These are phyloP conservation scores for Lobulomyces angularis DNA, from an alignment of 192 early-diverging fungal genomes.

Conservation along the genomic window DNA sequence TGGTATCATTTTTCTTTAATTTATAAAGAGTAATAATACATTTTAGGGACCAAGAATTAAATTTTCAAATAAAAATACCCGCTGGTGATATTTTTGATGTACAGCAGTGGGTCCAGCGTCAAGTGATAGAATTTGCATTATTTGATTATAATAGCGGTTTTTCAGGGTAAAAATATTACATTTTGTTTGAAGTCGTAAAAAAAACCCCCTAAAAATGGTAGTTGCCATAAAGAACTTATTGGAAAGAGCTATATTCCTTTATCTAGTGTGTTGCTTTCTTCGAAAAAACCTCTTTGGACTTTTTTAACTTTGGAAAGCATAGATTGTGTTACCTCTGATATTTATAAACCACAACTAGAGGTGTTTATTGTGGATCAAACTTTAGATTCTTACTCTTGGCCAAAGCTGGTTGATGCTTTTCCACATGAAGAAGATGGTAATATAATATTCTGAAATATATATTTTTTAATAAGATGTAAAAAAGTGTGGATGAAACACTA, in stretches of 20 bases:
- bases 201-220: neutral
- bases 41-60: slow-evolving; percentile 28
- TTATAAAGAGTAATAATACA: no score
- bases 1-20: no score
- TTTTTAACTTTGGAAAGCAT: slow-evolving; percentile 12
- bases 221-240: slow-evolving; percentile 16
- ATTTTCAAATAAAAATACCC: slow-evolving; percentile 22
- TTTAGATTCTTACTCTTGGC: slow-evolving; percentile 21
- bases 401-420: slow-evolving; percentile 25
- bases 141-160: slow-evolving; percentile 14
- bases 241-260: slow-evolving; percentile 17
- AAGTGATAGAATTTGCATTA: slow-evolving; percentile 17
- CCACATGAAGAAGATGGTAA: slow-evolving; percentile 16
- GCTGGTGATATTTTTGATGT: slow-evolving; percentile 26
- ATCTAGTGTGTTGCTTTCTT: slow-evolving; percentile 17
- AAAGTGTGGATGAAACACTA: no score
- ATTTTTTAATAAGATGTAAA: neutral
- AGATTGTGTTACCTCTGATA: slow-evolving; percentile 4
- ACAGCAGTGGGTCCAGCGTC: slow-evolving; percentile 25
- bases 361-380: slow-evolving; percentile 21
- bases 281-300: slow-evolving; percentile 15
- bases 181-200: neutral
- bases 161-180: neutral
- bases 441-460: neutral
- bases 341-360: slow-evolving; percentile 11